phyloP scores from a whole-genome alignment of 805 yeast genomes.

The Vanderwaltozyma tropicalis region DNA sequence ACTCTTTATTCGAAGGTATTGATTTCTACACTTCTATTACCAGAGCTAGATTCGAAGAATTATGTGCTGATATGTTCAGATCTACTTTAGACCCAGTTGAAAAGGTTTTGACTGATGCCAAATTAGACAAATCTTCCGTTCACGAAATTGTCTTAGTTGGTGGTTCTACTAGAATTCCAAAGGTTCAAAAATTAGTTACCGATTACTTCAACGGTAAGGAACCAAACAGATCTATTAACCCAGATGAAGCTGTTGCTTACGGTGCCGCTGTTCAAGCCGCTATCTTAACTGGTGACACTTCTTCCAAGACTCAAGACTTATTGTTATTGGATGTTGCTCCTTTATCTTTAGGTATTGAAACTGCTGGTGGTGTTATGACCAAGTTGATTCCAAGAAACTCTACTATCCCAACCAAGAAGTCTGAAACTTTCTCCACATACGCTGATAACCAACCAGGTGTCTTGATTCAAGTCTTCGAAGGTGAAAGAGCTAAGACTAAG shows the following conservation, averaged over 20 bases:
- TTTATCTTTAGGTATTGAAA: constrained; percentile 95
- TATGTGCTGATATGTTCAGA: constrained; percentile 85
- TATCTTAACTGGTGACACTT: constrained; percentile 91
- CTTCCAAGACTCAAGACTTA: constrained; percentile 95
- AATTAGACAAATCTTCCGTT: constrained; percentile 84
- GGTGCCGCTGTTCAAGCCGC: constrained; percentile 99
- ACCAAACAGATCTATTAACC: constrained; percentile 96
- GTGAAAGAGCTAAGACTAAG: constrained; percentile 95
- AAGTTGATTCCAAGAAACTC: constrained; percentile 98
- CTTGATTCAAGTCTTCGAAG: constrained; percentile 94
- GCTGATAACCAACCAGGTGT: constrained; percentile 99
- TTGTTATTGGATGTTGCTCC: constrained; percentile 98
- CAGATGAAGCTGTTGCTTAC: constrained; percentile 98
- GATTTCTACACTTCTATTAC: constrained; percentile 97
- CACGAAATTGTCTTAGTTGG: constrained; percentile 84
- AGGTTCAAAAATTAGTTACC: constrained; percentile 91
- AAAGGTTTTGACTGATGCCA: constrained; percentile 45
- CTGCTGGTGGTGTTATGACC: constrained; percentile 99
- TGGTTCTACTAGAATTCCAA: constrained; percentile 47
- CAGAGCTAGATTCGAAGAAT: constrained; percentile 47
- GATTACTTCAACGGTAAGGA: constrained; percentile 98
- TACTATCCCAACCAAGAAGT: constrained; percentile 96
- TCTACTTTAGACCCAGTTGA: constrained; percentile 83
- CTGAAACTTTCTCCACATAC: constrained; percentile 94
- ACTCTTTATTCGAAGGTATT: constrained; percentile 90